Evolutionary conservation across 2,329 filamentous ascomycete genomes (phyloP).

Genomic region (Juglanconis juglandina): DNA sequence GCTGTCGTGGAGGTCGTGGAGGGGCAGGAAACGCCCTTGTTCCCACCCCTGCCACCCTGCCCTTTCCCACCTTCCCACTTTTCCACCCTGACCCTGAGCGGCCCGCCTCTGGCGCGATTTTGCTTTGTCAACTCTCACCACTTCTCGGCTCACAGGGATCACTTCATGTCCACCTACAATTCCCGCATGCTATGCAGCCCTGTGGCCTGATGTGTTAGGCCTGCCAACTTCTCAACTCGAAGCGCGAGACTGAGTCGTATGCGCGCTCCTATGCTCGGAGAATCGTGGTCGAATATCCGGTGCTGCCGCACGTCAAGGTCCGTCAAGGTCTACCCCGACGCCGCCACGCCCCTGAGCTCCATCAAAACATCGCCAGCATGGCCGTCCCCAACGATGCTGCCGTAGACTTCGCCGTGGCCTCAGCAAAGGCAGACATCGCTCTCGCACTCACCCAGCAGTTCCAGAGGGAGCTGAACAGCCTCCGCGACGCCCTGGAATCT

Average conservation of each 20-base stretch:
- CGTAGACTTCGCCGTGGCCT: slow-evolving; percentile 2
- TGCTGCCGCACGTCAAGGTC: too few relatives aligned
- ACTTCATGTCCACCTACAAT: slow-evolving; percentile 4
- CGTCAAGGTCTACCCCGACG: not conserved
- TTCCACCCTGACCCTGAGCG: too few relatives aligned
- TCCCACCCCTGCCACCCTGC: too few relatives aligned
- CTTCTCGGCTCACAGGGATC: not conserved
- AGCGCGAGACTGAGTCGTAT: not conserved
- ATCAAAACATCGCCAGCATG: not conserved
- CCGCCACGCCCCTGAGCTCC: not conserved
- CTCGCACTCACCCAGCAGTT: slow-evolving; percentile 15
- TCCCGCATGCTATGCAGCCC: slow-evolving; percentile 2
- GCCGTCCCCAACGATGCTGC: not conserved
- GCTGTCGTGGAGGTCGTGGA: not conserved
- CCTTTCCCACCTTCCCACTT: too few relatives aligned
- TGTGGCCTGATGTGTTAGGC: slow-evolving; percentile 10
- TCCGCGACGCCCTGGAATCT: slow-evolving; percentile 14
- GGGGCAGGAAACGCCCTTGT: not conserved
- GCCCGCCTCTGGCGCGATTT: too few relatives aligned
- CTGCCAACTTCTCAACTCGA: not conserved
- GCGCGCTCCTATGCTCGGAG: slow-evolving; percentile 1
- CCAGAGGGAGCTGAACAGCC: slow-evolving; percentile 15
- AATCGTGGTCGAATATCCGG: not conserved
- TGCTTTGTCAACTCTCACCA: too few relatives aligned
- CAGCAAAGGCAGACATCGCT: slow-evolving; percentile 16